A percentile compares a stretch with the other conserved stretches of the same genome.
Conservation (phyloP, 2,329 filamentous ascomycete species). For the Penicillium sp. region DNA sequence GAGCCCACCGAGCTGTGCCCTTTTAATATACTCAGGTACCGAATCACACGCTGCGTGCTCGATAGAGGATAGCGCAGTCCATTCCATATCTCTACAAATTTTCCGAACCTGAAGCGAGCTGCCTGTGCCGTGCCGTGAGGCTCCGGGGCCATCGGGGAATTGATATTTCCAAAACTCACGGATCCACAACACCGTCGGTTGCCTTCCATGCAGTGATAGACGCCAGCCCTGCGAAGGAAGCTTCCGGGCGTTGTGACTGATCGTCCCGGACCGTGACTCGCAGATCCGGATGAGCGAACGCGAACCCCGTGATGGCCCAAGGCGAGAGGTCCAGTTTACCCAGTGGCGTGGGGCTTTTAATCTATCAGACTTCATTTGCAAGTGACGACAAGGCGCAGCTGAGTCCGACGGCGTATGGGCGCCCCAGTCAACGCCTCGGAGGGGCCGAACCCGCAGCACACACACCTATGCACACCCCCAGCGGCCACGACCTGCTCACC, state of each 20-base stretch:
- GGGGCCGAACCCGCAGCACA: constrained; percentile 1
- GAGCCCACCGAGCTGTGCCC: neutral
- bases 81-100: neutral
- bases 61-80: neutral
- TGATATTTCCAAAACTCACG: neutral
- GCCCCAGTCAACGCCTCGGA: constrained; percentile 4
- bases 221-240: neutral
- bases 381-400: constrained; percentile 11
- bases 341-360: neutral
- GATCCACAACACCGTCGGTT: neutral
- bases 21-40: neutral
- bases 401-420: neutral
- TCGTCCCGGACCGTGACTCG: constrained; percentile 12
- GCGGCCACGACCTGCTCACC: neutral
- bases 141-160: neutral
- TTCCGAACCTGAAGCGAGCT: neutral
- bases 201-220: neutral
- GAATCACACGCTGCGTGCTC: neutral
- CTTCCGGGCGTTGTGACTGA: constrained; percentile 13
- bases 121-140: neutral
- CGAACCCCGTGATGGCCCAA: neutral
- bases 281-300: constrained; percentile 10
- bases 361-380: neutral
- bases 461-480: neutral
- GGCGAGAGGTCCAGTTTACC: neutral